Evolutionary conservation across 768 basidiomycete genomes (phyloP).

Genomic region (Suillus subluteus): DNA sequence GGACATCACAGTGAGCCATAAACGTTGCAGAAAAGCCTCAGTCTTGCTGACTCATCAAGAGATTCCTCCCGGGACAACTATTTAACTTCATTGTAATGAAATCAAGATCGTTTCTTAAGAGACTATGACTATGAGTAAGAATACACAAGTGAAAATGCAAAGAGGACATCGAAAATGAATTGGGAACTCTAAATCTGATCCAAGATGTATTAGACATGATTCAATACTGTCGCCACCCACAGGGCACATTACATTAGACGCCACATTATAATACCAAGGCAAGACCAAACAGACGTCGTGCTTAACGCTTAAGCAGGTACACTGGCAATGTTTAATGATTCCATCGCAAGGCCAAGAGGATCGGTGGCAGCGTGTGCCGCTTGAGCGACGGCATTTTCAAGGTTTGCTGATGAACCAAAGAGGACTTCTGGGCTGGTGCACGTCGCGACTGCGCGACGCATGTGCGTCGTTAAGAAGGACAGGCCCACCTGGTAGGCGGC

Average conservation of each 20-base stretch:
- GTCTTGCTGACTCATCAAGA: slow-evolving; percentile 12
- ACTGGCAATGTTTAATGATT: slow-evolving; percentile 40
- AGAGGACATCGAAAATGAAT: background rate
- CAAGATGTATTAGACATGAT: slow-evolving; percentile 5
- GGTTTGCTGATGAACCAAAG: slow-evolving; percentile 58
- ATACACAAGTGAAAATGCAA: slow-evolving; percentile 8
- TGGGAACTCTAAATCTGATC: background rate
- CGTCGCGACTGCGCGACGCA: slow-evolving; percentile 93
- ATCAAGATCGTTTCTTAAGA: too few relatives aligned
- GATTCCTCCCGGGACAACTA: background rate
- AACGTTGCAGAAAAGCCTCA: slow-evolving; percentile 12
- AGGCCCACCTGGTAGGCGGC: slow-evolving; percentile 97
- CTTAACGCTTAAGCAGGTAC: slow-evolving; percentile 27
- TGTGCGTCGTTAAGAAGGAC: slow-evolving; percentile 89
- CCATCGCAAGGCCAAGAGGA: slow-evolving; percentile 68
- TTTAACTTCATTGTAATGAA: too few relatives aligned
- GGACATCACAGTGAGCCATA: slow-evolving; percentile 17
- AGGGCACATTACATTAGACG: slow-evolving; percentile 7
- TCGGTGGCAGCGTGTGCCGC: slow-evolving; percentile 47
- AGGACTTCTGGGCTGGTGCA: slow-evolving; percentile 93
- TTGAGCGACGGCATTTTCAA: slow-evolving; percentile 37
- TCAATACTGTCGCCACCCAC: background rate
- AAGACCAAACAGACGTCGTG: slow-evolving; percentile 5
- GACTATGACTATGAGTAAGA: background rate
- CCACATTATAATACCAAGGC: slow-evolving; percentile 6